Conservation (phyloP, 257 asterid species). For the Solanum sejunctum region DNA sequence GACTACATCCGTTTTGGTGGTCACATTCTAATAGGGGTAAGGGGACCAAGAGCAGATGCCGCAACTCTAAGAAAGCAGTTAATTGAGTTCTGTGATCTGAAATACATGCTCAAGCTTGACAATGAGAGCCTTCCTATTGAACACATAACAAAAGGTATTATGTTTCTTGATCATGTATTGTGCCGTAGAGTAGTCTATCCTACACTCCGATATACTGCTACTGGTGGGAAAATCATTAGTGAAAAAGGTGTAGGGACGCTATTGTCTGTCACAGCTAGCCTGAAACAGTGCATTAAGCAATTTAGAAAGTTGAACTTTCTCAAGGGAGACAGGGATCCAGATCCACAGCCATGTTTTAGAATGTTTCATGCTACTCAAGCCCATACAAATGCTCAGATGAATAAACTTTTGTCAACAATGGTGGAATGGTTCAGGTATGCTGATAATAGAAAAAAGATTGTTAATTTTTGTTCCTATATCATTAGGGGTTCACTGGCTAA, state of each 20-base stretch:
- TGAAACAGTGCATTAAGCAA: conserved; percentile 85
- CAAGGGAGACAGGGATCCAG: conserved; percentile 96
- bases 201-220: conserved; percentile 85
- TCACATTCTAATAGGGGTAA: conserved; percentile 81
- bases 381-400: conserved; percentile 98
- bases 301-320: conserved; percentile 69
- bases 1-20: conserved; percentile 92
- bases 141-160: conserved; percentile 91
- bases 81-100: conserved; percentile 81
- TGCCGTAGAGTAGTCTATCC: conserved; percentile 95
- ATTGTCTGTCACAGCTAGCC: conserved; percentile 88
- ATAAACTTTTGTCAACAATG: conserved; percentile 70
- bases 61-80: conserved; percentile 77
- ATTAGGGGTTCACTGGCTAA: conserved; percentile 95
- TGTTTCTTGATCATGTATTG: conserved; percentile 95
- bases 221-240: conserved; percentile 94
- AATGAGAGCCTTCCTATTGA: conserved; percentile 88
- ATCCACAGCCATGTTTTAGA: conserved; percentile 96
- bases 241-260: conserved; percentile 95
- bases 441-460: conserved; percentile 87
- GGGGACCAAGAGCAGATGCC: conserved; percentile 98
- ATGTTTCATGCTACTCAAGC: conserved; percentile 99
- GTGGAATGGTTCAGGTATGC: conserved; percentile 99
- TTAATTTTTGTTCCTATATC: conserved; percentile 85
- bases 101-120: conserved; percentile 81